Conservation (phyloP, 202 grass and related monocot species). For the Cymbopogon flexuosus region DNA sequence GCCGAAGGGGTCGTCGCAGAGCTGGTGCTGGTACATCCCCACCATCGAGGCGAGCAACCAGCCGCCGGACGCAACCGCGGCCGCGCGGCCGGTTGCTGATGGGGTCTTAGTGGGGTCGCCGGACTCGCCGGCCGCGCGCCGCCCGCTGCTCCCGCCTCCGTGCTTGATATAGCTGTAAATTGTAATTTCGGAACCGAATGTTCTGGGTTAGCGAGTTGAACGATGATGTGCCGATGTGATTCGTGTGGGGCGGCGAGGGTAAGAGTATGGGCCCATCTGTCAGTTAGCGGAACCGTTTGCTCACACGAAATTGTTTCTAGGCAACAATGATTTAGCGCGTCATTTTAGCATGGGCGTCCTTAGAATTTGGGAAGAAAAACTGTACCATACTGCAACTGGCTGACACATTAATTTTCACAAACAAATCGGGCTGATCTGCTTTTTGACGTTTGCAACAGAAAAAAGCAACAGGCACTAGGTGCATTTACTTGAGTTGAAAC, state of each 20-base stretch:
- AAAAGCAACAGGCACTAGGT: background rate
- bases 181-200: constrained; percentile 39
- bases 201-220: constrained; percentile 38
- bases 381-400: background rate
- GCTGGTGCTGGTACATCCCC: constrained; percentile 57
- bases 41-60: constrained; percentile 43
- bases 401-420: background rate
- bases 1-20: constrained; percentile 43
- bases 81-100: constrained; percentile 36
- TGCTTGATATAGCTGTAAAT: constrained; percentile 37
- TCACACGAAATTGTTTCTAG: background rate
- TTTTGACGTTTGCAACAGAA: background rate
- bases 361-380: background rate
- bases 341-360: background rate
- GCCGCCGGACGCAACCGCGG: constrained; percentile 15
- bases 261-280: background rate
- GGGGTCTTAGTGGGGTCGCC: constrained; percentile 27
- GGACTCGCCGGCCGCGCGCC: constrained; percentile 37
- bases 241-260: constrained; percentile 12
- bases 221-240: constrained; percentile 6
- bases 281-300: background rate
- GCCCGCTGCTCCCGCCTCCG: constrained; percentile 36
- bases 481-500: background rate
- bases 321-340: background rate
- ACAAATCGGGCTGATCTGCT: background rate